phyloP scores from a whole-genome alignment of 108 stramenopile species.

The Licmophora abbreviata region DNA sequence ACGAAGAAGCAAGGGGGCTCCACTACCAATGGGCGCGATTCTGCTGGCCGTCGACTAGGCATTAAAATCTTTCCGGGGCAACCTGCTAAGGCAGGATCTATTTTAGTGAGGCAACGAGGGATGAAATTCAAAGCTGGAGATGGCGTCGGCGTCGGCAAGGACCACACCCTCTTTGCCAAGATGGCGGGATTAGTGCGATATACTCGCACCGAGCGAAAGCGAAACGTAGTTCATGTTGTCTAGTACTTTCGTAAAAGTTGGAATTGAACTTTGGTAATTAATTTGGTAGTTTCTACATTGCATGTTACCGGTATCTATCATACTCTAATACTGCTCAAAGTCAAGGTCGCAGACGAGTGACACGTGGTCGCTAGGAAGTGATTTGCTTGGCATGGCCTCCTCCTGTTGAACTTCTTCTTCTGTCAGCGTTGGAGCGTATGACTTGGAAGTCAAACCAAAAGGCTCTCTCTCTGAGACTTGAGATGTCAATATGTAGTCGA shows the following conservation, averaged over 20 bases:
- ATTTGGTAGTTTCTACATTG: too few species aligned
- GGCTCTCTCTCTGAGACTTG: constrained; percentile 8
- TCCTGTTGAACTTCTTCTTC: constrained; percentile 25
- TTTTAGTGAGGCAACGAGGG: constrained; percentile 96
- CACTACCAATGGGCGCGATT: constrained; percentile 91
- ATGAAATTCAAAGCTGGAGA: constrained; percentile 82
- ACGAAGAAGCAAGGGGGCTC: constrained; percentile 97
- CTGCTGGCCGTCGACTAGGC: constrained; percentile 88
- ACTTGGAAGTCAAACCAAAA: constrained; percentile 25
- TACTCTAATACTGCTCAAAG: not conserved
- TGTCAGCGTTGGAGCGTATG: constrained; percentile 36
- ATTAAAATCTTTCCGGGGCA: constrained; percentile 85
- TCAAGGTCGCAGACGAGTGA: constrained; percentile 40
- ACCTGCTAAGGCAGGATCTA: constrained; percentile 79
- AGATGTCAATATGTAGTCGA: constrained; percentile 53
- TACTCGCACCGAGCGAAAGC: constrained; percentile 59
- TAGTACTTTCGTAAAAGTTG: too few species aligned
- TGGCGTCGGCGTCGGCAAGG: constrained; percentile 89
- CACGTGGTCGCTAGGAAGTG: constrained; percentile 59
- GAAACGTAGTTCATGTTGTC: constrained; percentile 71
- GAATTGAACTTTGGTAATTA: too few species aligned
- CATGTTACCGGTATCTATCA: not conserved
- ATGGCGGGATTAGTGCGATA: constrained; percentile 70
- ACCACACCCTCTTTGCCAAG: constrained; percentile 93
- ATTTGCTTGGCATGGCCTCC: constrained; percentile 52